Conservation (phyloP, 2,329 filamentous ascomycete genomes). For the Akanthomyces dipterigenus region DNA sequence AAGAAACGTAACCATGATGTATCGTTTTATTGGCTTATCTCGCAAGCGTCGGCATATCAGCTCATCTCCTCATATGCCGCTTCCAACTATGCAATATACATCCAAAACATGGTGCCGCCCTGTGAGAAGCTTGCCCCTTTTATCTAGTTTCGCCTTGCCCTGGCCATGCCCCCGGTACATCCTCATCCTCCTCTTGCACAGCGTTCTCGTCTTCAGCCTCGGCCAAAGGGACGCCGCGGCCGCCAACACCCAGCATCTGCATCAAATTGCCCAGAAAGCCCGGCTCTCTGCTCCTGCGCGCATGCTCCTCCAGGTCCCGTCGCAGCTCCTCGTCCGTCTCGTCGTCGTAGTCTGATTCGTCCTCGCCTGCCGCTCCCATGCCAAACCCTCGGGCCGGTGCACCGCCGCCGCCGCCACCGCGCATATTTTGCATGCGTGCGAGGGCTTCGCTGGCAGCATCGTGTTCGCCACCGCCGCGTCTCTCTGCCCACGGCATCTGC, state of each 20-base stretch:
- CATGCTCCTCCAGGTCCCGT: slow-evolving; percentile 24
- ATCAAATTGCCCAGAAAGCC: slow-evolving; percentile 22
- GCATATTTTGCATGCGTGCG: slow-evolving; percentile 23
- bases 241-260: slow-evolving; percentile 19
- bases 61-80: background rate
- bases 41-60: background rate
- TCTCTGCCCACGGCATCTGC: slow-evolving; percentile 34
- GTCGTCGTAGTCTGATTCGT: slow-evolving; percentile 21
- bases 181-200: slow-evolving; percentile 12
- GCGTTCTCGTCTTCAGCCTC: slow-evolving; percentile 11
- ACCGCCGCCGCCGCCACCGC: slow-evolving; percentile 15
- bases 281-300: slow-evolving; percentile 19
- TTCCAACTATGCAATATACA: background rate
- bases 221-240: slow-evolving; percentile 12
- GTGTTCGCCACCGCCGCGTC: slow-evolving; percentile 11
- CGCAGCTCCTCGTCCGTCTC: slow-evolving; percentile 26
- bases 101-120: background rate
- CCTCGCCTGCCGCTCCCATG: slow-evolving; percentile 4
- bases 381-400: slow-evolving; percentile 2
- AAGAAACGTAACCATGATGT: background rate
- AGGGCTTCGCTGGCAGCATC: slow-evolving; percentile 4
- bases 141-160: slow-evolving; percentile 7
- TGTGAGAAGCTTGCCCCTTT: background rate
- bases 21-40: background rate
- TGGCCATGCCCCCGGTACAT: slow-evolving; percentile 30